Evolutionary conservation across 768 basidiomycete species (phyloP).

Genomic region (Rossbeevera mucosa): DNA sequence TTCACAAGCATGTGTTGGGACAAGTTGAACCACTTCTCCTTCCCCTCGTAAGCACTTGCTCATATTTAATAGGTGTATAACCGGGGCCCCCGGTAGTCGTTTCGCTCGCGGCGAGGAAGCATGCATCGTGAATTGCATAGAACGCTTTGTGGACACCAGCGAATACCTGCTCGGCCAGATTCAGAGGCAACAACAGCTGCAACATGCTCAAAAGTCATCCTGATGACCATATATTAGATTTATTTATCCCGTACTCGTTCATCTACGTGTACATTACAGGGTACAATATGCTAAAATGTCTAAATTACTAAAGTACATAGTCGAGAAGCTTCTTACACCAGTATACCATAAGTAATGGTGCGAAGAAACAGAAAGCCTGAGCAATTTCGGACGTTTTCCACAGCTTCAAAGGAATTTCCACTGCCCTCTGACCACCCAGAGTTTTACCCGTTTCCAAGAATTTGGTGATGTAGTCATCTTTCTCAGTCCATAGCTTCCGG

Average conservation of each 20-base stretch:
- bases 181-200: conserved; percentile 46
- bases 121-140: conserved; percentile 88
- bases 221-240: neutral
- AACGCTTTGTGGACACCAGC: conserved; percentile 85
- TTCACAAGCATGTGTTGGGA: conserved; percentile 89
- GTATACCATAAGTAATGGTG: conserved; percentile 51
- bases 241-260: neutral
- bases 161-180: conserved; percentile 74
- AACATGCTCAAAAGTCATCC: conserved; percentile 29
- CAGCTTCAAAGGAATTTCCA: conserved; percentile 60
- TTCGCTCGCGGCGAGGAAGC: conserved; percentile 77
- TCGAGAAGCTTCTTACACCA: conserved; percentile 40
- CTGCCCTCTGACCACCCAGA: conserved; percentile 24
- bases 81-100: conserved; percentile 67
- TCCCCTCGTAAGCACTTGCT: neutral
- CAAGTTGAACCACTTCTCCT: conserved; percentile 53
- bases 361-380: conserved; percentile 68
- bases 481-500: conserved; percentile 73
- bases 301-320: conserved; percentile 18
- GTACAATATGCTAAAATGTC: conserved; percentile 8
- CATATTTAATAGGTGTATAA: conserved; percentile 62
- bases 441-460: conserved; percentile 57
- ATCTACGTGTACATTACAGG: conserved; percentile 5
- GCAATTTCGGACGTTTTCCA: conserved; percentile 50
- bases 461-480: conserved; percentile 71